A percentile compares a stretch with the other conserved stretches of the same genome.
phyloP scores from a whole-genome alignment of 495 filamentous ascomycete species.

The Cenococcum geophilum region DNA sequence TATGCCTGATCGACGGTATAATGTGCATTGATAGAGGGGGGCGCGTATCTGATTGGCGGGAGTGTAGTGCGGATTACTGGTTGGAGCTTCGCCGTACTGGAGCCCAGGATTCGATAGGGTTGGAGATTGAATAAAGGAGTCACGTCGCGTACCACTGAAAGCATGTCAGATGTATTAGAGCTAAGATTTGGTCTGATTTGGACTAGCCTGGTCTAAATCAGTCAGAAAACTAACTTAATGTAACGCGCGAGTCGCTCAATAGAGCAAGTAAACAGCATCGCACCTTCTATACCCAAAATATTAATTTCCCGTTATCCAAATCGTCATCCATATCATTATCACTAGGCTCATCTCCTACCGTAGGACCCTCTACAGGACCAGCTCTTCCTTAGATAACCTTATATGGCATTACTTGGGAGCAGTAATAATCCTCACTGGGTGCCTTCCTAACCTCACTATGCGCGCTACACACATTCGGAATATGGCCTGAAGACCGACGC shows the following conservation, averaged over 20 bases:
- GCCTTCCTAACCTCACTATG: slow-evolving; percentile 14
- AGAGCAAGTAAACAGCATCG: slow-evolving; percentile 56
- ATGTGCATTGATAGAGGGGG: no score
- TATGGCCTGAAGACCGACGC: neutral
- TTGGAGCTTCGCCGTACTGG: no score
- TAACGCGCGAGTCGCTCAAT: slow-evolving; percentile 65
- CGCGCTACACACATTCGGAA: slow-evolving; percentile 26
- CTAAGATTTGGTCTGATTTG: no score
- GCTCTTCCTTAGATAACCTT: slow-evolving; percentile 16
- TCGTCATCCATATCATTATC: slow-evolving; percentile 1
- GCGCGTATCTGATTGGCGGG: no score
- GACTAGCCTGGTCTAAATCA: no score
- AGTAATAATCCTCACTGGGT: slow-evolving; percentile 24
- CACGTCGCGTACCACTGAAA: no score
- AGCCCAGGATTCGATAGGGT: no score
- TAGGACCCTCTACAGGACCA: neutral
- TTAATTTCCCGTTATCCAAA: slow-evolving; percentile 44
- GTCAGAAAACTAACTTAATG: no score
- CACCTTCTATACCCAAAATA: slow-evolving; percentile 60
- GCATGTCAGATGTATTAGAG: no score
- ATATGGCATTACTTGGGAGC: slow-evolving; percentile 13
- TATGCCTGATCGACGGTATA: no score
- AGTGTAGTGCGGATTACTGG: no score
- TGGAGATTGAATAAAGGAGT: no score
- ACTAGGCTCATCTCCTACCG: neutral